phyloP scores from a whole-genome alignment of 1,284 basidiomycete species.

The Hortiboletus rubellus region DNA sequence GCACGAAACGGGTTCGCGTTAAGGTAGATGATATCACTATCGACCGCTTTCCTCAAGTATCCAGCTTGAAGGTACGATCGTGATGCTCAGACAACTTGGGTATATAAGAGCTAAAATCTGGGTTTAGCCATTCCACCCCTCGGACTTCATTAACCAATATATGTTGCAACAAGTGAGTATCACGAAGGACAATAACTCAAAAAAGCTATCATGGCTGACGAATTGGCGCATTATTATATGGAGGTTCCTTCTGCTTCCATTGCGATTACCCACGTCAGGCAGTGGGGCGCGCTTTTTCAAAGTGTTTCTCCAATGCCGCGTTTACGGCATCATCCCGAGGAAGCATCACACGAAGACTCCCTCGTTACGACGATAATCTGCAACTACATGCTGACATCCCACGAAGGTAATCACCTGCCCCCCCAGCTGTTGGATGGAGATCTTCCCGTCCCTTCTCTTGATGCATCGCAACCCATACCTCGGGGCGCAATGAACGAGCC shows the following conservation, averaged over 20 bases:
- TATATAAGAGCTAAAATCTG: not conserved
- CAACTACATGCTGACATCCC: not conserved
- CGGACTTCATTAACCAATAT: slow-evolving; percentile 18
- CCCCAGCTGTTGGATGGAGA: no score
- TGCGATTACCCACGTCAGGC: slow-evolving; percentile 1
- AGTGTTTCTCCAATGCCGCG: not conserved
- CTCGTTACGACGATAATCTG: not conserved
- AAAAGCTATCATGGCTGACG: not conserved
- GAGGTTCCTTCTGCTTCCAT: slow-evolving; percentile 10
- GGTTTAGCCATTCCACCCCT: slow-evolving; percentile 15
- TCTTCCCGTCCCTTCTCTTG: no score
- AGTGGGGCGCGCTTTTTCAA: not conserved
- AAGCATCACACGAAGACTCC: not conserved
- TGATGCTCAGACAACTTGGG: not conserved
- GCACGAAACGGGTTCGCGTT: slow-evolving; percentile 7
- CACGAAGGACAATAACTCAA: not conserved
- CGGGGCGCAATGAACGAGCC: no score
- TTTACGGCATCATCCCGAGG: not conserved
- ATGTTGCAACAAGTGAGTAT: slow-evolving; percentile 9
- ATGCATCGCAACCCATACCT: no score
- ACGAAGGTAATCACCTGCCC: not conserved
- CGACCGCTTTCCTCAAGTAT: slow-evolving; percentile 9
- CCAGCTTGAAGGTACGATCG: not conserved
- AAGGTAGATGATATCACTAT: slow-evolving; percentile 5
- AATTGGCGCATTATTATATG: no score